Base-by-base conservation (phyloP, 2,329 filamentous ascomycete genomes). In the Sclerotinia spermophila region DNA sequence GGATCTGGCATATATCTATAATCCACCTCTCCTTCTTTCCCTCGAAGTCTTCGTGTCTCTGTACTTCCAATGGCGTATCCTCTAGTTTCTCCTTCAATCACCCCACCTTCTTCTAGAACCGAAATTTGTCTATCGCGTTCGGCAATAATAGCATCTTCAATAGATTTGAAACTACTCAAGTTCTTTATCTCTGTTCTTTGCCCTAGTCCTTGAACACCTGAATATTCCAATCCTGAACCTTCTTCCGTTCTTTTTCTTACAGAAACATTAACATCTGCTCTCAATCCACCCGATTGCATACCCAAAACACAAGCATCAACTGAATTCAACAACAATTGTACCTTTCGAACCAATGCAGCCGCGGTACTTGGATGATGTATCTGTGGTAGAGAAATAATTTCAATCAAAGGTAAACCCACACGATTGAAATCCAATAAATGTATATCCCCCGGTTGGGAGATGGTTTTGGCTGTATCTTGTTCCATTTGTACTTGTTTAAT, bases 1-100 rank as follows among this genome's bases (percentile, higher is more conserved):
- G 96, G 93, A 79, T 99, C 96, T 0, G 96, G 95, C 95, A 99
- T 98, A 79, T 99, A 99, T 56, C 96, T 87, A 81, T 99, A 99
- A 80, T 99, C 96, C 8, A 98, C 94, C 78, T 97, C 95, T 62
- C 96, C 96, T 80, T 98, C 96, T 80, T 99, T 99, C 38, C 93
- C 93, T 77, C 96, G 87, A 58, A 99, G 83, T 55, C 91, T 87
- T 71, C 88, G 89, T 5, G 96, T 98, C 79, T 94, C 90, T 5
- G 88, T 93, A 73, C 89, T 90, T 3, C 94, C 94, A 35, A 97
- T 86, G 1, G 93, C 92, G 94, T 94, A 99, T 8, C 96, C 95
- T 71, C 96, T 87, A 11, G 96, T 99, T 82, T 99, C 96, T 59
- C 94, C 93, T 74, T 89, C 86, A 65, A 97, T 86, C 0, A 83